phyloP scores from a whole-genome alignment of 768 basidiomycete species.

The Xerocomus brunneocitrinus region DNA sequence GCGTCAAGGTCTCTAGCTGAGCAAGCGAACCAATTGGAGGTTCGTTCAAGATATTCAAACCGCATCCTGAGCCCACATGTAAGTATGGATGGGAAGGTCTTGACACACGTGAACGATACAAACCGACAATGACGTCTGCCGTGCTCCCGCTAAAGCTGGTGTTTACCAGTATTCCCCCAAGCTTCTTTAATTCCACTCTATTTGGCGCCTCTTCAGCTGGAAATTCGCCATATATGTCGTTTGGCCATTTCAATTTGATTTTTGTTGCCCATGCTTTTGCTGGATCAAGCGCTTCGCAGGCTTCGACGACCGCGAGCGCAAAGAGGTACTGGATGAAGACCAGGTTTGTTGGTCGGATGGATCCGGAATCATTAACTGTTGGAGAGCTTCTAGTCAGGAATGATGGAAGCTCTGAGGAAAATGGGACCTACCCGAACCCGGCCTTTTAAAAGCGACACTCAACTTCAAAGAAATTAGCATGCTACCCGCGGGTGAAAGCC shows the following conservation, averaged over 20 bases:
- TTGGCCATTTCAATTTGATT: constrained; percentile 93
- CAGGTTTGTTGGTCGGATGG: constrained; percentile 46
- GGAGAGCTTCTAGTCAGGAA: background rate
- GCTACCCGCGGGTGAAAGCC: constrained; percentile 91
- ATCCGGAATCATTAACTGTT: constrained; percentile 1
- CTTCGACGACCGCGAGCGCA: constrained; percentile 84
- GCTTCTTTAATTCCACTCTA: constrained; percentile 56
- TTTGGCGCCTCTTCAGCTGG: constrained; percentile 32
- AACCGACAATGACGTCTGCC: constrained; percentile 80
- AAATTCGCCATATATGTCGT: constrained; percentile 81
- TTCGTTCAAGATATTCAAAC: constrained; percentile 80
- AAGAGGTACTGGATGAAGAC: constrained; percentile 95
- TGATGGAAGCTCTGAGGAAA: background rate
- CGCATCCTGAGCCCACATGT: constrained; percentile 59
- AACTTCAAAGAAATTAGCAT: constrained; percentile 54
- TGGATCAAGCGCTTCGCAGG: constrained; percentile 58
- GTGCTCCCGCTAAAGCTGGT: constrained; percentile 72
- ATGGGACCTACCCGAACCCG: constrained; percentile 5
- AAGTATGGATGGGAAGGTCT: background rate
- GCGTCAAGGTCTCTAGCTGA: constrained; percentile 49
- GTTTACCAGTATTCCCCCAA: constrained; percentile 91
- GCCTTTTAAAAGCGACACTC: constrained; percentile 16
- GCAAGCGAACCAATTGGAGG: constrained; percentile 79
- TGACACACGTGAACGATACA: constrained; percentile 18
- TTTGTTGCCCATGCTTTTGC: constrained; percentile 42